Conservation (phyloP, 805 yeast species). For the Hanseniaspora meyeri region DNA sequence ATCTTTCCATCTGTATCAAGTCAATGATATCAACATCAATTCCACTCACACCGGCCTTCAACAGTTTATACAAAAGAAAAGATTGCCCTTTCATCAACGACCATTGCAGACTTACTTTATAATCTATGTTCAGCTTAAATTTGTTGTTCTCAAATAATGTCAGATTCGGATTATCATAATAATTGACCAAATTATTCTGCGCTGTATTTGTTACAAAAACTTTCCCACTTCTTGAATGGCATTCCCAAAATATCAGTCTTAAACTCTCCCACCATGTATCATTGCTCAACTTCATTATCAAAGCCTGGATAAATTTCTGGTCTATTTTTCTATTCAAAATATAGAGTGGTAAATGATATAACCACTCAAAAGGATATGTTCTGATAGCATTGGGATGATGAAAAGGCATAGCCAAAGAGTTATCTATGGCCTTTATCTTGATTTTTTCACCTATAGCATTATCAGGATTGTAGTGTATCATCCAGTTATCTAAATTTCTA, state of each 20-base stretch:
- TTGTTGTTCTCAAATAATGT: constrained; percentile 46
- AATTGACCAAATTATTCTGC: not conserved
- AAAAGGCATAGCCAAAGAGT: constrained; percentile 69
- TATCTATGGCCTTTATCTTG: constrained; percentile 60
- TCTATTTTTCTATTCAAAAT: constrained; percentile 60
- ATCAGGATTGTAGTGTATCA: constrained; percentile 36
- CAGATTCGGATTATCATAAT: constrained; percentile 32
- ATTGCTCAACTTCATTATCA: constrained; percentile 46
- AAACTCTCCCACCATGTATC: constrained; percentile 61
- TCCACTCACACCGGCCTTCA: constrained; percentile 5
- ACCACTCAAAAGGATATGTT: constrained; percentile 69
- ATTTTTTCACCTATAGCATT: constrained; percentile 32
- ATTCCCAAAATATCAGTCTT: constrained; percentile 7
- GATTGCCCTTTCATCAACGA: constrained; percentile 69
- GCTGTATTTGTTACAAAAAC: not conserved
- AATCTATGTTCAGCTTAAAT: constrained; percentile 55
- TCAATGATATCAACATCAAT: constrained; percentile 1
- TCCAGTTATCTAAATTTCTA: constrained; percentile 66
- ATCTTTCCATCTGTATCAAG: constrained; percentile 12
- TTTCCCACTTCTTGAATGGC: constrained; percentile 11
- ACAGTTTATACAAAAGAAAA: constrained; percentile 23
- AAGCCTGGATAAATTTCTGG: constrained; percentile 41
- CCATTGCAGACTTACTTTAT: constrained; percentile 36
- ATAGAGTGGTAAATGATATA: constrained; percentile 46
- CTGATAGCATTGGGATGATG: constrained; percentile 76